A percentile compares a stretch with the other conserved stretches of the same genome.
Conservation (phyloP, 2,329 filamentous ascomycete species). For the Fusarium pseudoanthophilum region DNA sequence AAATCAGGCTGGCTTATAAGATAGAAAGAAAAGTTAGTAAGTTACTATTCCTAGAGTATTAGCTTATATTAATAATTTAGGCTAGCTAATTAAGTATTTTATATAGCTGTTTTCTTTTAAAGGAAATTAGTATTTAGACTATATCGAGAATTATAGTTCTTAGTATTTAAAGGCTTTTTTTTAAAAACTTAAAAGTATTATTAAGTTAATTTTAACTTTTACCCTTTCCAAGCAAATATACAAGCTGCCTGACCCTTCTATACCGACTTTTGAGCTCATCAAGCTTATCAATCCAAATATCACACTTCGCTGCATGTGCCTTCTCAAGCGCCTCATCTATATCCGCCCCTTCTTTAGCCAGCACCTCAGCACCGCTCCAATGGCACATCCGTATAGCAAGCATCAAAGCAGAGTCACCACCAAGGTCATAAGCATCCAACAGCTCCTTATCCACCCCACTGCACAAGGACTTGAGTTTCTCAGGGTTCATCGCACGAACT, state of each 20-base stretch:
- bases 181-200: too few relatives aligned
- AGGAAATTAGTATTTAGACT: too few relatives aligned
- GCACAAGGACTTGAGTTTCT: fast-evolving
- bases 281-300: background rate
- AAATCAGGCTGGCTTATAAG: too few relatives aligned
- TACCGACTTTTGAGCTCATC: fast-evolving
- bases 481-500: background rate
- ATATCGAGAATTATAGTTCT: too few relatives aligned
- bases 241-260: fast-evolving
- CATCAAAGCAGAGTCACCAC: background rate
- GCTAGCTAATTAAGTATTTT: too few relatives aligned
- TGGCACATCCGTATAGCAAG: background rate
- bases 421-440: background rate
- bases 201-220: too few relatives aligned
- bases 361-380: fast-evolving
- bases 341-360: background rate
- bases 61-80: too few relatives aligned
- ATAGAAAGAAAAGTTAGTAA: too few relatives aligned
- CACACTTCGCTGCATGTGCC: fast-evolving
- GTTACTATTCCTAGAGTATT: too few relatives aligned
- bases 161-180: too few relatives aligned
- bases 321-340: background rate
- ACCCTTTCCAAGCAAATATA: too few relatives aligned
- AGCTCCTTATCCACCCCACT: fast-evolving
- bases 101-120: too few relatives aligned